Evolutionary conservation across 164 flowering plant genomes (phyloP), one percentile per base, ranked within the genome.

Genomic region (Vitis riparia): DNA sequence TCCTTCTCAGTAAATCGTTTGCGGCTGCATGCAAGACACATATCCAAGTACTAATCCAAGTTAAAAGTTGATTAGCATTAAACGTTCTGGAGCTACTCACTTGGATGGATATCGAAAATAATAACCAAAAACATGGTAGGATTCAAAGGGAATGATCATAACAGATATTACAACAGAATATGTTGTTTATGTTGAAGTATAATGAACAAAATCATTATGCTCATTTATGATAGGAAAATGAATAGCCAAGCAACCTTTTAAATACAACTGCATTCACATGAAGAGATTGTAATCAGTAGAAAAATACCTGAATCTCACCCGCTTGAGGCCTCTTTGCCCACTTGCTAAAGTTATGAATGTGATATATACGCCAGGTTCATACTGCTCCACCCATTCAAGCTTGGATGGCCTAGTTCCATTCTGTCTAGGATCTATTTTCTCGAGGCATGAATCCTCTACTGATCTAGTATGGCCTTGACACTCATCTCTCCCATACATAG

Each of bases 231-330:
- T 44, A 47, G 51, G 27, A 47, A 62, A 9, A n/a, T 62, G 11
- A 16, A 62, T 47, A n/a, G 47, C 17, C 8, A 48, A 47, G 9
- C 14, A 23, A 56, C 11, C 59, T 7, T 56, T 19, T n/a, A 16
- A 5, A 56, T 16, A 17, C 16, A 51, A 50, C 16, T 37, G n/a
- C 16, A 8, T 16, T 10, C n/a, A 65, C 32, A 57, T 19, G 27
- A 52, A 51, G 58, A 11, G 37, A 49, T 51, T 59, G 59, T 3
- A 52, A 52, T 32, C 1, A 29, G 3, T 56, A 14, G 27, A 63
- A 59, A 60, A 19, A 61, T 91, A 91, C 96, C 96, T 91, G 75
- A 91, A 91, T 63, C 90, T 78, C 57, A 91, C 90, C 16, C 96
- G 82, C 76, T 86, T 89, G 13, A 89, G 84, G 29, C 81, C 91